Base-by-base conservation (phyloP, 768 basidiomycete species). In the Pluteus cervinus region DNA sequence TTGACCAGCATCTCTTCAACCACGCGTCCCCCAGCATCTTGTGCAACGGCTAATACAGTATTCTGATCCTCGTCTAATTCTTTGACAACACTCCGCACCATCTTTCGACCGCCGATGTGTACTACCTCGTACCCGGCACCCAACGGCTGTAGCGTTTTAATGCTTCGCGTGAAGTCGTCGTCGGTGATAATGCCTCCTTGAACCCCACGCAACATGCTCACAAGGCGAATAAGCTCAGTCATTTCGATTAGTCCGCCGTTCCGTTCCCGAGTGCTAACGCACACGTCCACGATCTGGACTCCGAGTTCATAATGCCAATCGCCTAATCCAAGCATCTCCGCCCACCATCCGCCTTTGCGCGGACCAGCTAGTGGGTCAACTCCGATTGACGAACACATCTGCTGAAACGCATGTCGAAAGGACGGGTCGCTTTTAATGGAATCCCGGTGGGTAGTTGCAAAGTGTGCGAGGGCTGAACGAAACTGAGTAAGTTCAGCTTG, bases 291-390 rank as follows among this genome's bases (percentile, higher is more conserved):
- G 43, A 94, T 86, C 64, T 94, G 94, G 25, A 97, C 90, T 7
- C 91, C 90, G 5, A 98, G 75, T 52, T 96, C 93, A 55, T 89
- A 86, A 50, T 92, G 86, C 90, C 92, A 98, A 55, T 98, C 96
- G 11, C 89, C 81, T 37, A 96, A 61, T 6, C 82, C 83, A 24
- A 92, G 73, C 52, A 91, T 65, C 54, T 93, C 91, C 2, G 84
- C 81, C 89, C 91, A 96, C 79, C 88, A 87, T 2, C 90, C 89
- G 24, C 86, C 87, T 50, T 79, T 79, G 28, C 83, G 66, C 1
- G 87, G 85, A 0, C 89, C 90, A 2, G 87, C 84, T 15, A 97
- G 75, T 2, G 94, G 93, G 56, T 98, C 96, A 16, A 99, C 90
- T 22, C 91, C 91, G 39, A 99, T 87, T 11, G 84, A 81, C 2